Percentiles rank a stretch among this genome's conserved stretches.
Conservation (phyloP, 2,329 filamentous ascomycete species). For the Aspergillus proliferans region DNA sequence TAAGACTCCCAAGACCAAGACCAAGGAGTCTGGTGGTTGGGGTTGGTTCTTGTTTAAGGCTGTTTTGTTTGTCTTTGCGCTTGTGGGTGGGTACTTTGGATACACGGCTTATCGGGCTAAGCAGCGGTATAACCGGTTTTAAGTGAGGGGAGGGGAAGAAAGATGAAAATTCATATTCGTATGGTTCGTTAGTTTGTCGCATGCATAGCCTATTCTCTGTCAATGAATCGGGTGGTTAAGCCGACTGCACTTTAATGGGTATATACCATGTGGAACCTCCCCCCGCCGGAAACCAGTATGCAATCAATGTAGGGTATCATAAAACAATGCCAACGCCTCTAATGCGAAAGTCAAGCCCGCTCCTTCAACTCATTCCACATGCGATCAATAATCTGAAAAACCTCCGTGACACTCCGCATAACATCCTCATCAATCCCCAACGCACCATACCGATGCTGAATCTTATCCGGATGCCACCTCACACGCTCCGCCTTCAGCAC, state of each 20-base stretch:
- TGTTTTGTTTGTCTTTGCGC: constrained; percentile 63
- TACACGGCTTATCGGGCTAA: constrained; percentile 72
- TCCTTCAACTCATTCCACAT: constrained; percentile 63
- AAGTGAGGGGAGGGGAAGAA: constrained; percentile 6
- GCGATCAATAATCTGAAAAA: constrained; percentile 84
- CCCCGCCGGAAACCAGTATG: background rate
- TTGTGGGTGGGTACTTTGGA: constrained; percentile 74
- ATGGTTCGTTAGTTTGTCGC: constrained; percentile 4
- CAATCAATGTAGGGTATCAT: constrained; percentile 4
- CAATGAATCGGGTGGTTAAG: background rate
- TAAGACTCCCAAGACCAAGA: constrained; percentile 11
- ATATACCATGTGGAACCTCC: too few relatives aligned
- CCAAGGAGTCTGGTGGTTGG: constrained; percentile 48
- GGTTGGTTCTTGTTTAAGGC: constrained; percentile 75
- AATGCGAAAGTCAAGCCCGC: constrained; percentile 1
- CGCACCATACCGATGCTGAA: constrained; percentile 78
- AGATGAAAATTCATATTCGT: constrained; percentile 6
- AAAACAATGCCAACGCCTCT: background rate
- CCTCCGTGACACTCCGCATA: constrained; percentile 74
- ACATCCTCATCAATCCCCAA: constrained; percentile 62
- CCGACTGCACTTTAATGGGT: too few relatives aligned
- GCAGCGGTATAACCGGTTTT: constrained; percentile 43
- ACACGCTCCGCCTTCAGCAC: constrained; percentile 77
- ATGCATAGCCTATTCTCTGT: background rate
- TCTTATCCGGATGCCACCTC: constrained; percentile 96